Evolutionary conservation across 352 stramenopile genomes (phyloP), one percentile per base, ranked within the genome.

Genomic region (Phytophthora brassicae): DNA sequence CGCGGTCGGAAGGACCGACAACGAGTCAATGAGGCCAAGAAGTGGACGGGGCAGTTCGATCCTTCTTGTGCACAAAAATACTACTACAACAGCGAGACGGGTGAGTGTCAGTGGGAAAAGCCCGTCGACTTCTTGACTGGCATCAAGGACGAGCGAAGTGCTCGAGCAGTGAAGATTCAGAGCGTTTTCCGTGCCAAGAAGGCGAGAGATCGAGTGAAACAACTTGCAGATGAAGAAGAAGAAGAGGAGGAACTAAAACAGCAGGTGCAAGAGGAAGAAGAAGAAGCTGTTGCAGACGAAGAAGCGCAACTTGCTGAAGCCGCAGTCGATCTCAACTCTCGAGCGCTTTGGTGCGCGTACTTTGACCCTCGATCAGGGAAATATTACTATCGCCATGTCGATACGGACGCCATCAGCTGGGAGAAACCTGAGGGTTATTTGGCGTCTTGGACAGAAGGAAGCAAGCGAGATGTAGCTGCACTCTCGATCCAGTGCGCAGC

Each of bases 401-500:
- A 43, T 11, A 79, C 69, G 11, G 60, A 65, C 4, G 64, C 62
- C 2, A 72, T 71, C 13, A 74, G 58, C 20, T 78, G 62, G 60
- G 64, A 74, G 13, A 79, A 76, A 12, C 77, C 77, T 0, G 47
- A 59, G 3, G 38, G 55, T 0, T 70, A 56, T 16, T 42, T 65
- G 1, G 57, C 60, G 9, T 49, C 61, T 6, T 51, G 52, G 11
- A 35, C 41, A 5, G 54, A 73, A 42, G 60, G 55, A 11, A 66
- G 68, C 31, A 65, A 64, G 26, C 71, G 61, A 17, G 71, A 78
- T 7, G 52, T 67, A 8, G 74, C 74, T 8, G 79, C 75, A 4
- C 41, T 81, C 3, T 72, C 66, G 7, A 91, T 91, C 35, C 82
- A 91, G 49, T 89, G 78, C 45, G 72, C 70, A 8, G 66, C 80